Base-by-base conservation (phyloP, 1,139 yeast genomes). In the Saccharomyces uvarum region DNA sequence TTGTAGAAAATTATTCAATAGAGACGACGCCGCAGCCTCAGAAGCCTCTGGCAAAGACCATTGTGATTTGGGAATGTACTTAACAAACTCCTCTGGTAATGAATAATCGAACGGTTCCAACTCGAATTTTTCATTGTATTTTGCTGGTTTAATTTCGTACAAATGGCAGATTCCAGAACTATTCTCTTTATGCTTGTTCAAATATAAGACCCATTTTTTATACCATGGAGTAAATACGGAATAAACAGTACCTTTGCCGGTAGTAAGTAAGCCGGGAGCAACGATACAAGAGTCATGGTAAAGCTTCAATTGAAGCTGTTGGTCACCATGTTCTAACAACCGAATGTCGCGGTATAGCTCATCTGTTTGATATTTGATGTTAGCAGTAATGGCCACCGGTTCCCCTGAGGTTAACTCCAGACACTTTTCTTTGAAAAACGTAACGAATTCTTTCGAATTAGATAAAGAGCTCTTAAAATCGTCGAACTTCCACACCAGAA, bases 201-300 rank as follows among this genome's bases (percentile, higher is more conserved):
- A 57, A 51, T 68, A 62, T 7, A 64, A 62, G 3, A 69, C 62
- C 84, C 84, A 81, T 14, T 75, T 73, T 53, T 72, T 73, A 63
- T 72, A 78, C 80, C 80, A 81, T 0, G 83, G 83, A 3, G 82
- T 75, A 61, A 79, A 81, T 3, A 79, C 80, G 2, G 79, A 74
- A 55, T 74, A 78, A 48, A 76, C 81, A 1, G 76, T 72, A 0
- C 81, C 80, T 54, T 74, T 74, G 42, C 75, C 73, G 0, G 81
- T 72, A 57, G 54, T 53, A 79, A 67, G 27, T 69, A 38, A 8
- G 2, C 42, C 42, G 6, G 42, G 42, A 38, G 42, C 42, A 38
- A 38, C 42, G 9, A 38, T 16, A 11, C 42, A 38, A 16, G 42
- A 38, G 42, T 38, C 42, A 8, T 38, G 42, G 21, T 38, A 38